Percentiles rank a stretch among this genome's conserved stretches.
These are phyloP conservation scores for Pseudozyma hubeiensis DNA, from an alignment of 1,284 basidiomycete genomes.

Conservation along the genomic window DNA sequence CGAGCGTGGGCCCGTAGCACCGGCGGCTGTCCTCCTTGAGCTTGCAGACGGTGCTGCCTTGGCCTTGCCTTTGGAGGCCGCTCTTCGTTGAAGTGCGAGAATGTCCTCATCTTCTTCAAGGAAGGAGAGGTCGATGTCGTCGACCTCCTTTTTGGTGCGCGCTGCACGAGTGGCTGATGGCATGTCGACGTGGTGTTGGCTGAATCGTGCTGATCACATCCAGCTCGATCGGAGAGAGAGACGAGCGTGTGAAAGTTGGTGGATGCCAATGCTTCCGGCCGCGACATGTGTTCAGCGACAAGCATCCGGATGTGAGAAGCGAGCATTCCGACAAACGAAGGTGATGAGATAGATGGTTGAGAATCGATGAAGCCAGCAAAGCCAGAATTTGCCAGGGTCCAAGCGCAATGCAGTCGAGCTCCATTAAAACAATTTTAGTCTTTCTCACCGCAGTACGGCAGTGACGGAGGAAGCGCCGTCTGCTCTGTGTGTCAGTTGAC, in stretches of 20 bases:
- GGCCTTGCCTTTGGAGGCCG: conserved; percentile 1
- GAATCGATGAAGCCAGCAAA: neutral
- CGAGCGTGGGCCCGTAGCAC: too few relatives aligned
- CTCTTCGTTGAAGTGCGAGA: conserved; percentile 7
- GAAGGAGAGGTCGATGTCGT: conserved; percentile 35
- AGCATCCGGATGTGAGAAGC: too few relatives aligned
- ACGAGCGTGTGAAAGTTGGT: too few relatives aligned
- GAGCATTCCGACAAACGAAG: neutral
- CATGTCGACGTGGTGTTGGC: conserved; percentile 9
- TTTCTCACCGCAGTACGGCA: too few relatives aligned
- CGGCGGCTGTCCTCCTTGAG: neutral
- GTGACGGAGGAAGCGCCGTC: too few relatives aligned
- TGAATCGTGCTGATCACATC: too few relatives aligned
- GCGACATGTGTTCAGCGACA: too few relatives aligned
- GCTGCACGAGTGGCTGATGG: conserved; percentile 7
- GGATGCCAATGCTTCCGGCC: too few relatives aligned
- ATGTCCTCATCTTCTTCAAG: conserved; percentile 34
- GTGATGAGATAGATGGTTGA: neutral
- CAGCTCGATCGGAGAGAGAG: neutral
- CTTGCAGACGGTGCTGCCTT: conserved; percentile 6
- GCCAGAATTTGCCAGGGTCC: neutral
- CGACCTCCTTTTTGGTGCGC: conserved; percentile 13
- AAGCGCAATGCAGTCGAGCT: conserved; percentile 3
- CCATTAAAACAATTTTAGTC: too few relatives aligned
- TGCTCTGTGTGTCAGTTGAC: too few relatives aligned